phyloP scores from a whole-genome alignment of 2,329 filamentous ascomycete species.

The Mycosphaerella sp. region DNA sequence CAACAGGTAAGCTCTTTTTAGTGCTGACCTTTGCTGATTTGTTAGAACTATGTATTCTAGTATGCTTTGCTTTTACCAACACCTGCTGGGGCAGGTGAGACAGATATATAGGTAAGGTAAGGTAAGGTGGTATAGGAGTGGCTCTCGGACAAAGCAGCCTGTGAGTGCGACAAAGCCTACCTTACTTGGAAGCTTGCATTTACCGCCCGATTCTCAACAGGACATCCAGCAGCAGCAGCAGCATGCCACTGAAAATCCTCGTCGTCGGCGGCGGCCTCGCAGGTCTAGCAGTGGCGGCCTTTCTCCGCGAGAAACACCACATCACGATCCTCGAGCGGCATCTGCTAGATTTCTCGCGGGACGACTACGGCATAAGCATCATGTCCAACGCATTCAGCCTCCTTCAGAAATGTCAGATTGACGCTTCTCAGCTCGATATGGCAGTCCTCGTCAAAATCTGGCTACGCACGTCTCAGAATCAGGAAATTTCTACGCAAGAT shows the following conservation, averaged over 20 bases:
- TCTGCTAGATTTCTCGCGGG: conserved; percentile 6
- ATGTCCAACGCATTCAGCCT: conserved; percentile 13
- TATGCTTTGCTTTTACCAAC: no score
- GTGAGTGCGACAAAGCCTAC: no score
- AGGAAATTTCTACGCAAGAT: conserved; percentile 5
- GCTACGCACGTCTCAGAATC: conserved; percentile 1
- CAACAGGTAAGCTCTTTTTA: no score
- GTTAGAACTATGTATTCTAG: no score
- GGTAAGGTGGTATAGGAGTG: no score
- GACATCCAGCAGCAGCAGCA: background rate
- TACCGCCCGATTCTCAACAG: no score
- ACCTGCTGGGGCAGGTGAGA: no score
- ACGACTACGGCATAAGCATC: conserved; percentile 13
- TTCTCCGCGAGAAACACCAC: conserved; percentile 5
- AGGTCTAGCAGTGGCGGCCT: conserved; percentile 5
- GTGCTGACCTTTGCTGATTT: no score
- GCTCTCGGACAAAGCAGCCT: no score
- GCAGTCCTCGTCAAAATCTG: conserved; percentile 9
- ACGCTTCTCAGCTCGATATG: conserved; percentile 7
- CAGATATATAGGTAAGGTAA: no score
- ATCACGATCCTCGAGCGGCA: conserved; percentile 11
- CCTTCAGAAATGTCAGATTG: conserved; percentile 9
- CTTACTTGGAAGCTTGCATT: no score
- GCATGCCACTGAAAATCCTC: conserved; percentile 8
- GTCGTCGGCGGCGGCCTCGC: conserved; percentile 11